phyloP scores from a whole-genome alignment of 495 filamentous ascomycete genomes.

The Rhypophila decipiens region DNA sequence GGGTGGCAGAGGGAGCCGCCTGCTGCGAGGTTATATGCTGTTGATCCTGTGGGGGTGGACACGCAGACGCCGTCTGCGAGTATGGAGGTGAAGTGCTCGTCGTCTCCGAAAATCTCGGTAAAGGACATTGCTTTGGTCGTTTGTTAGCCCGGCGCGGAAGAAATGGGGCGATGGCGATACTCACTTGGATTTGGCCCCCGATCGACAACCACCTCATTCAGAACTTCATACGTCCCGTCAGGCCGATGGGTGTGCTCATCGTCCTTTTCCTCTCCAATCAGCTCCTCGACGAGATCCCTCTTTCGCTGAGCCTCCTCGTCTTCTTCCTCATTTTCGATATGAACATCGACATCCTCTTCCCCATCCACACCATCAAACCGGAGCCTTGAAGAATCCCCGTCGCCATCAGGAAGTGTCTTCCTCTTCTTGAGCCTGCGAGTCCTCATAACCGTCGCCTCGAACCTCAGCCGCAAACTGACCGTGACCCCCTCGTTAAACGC shows the following conservation, averaged over 20 bases:
- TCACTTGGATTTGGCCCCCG: conserved; percentile 82
- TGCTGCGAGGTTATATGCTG: conserved; percentile 94
- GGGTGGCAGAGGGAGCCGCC: conserved; percentile 94
- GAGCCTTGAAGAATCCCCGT: background rate
- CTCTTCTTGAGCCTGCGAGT: conserved; percentile 46
- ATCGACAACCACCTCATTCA: conserved; percentile 91
- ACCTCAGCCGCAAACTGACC: conserved; percentile 80
- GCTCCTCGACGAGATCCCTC: conserved; percentile 78
- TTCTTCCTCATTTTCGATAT: conserved; percentile 20
- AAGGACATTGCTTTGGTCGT: conserved; percentile 63
- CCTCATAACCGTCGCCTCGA: conserved; percentile 93
- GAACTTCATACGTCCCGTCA: conserved; percentile 74
- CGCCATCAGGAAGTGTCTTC: background rate
- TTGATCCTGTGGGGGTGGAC: conserved; percentile 86
- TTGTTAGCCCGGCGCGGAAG: conserved; percentile 15
- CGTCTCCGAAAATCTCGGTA: conserved; percentile 89
- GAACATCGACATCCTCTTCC: conserved; percentile 4
- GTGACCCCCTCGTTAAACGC: conserved; percentile 80
- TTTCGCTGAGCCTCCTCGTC: conserved; percentile 22
- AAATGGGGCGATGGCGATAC: conserved; percentile 12
- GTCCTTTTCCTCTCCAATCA: conserved; percentile 77
- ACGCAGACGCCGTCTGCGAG: conserved; percentile 87
- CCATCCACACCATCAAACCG: background rate
- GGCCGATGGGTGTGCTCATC: conserved; percentile 76
- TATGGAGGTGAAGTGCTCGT: conserved; percentile 86